A percentile compares a stretch with the other conserved stretches of the same genome.
Conservation (phyloP, 148 eudicot genomes). For the Nepenthes mirabilis region DNA sequence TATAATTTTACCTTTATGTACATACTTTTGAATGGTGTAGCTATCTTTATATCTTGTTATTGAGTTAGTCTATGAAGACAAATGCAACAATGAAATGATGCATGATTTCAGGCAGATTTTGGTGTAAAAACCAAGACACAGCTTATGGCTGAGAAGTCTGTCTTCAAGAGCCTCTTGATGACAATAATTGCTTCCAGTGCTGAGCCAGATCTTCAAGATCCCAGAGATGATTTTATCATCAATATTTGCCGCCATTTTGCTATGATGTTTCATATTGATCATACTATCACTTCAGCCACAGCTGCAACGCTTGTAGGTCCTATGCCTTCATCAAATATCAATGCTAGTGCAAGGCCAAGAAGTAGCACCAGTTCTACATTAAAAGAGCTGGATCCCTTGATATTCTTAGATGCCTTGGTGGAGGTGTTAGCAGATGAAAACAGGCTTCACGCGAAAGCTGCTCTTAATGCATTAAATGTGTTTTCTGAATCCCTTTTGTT, state of each 20-base stretch:
- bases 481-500: constrained; percentile 81
- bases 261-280: constrained; percentile 66
- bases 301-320: constrained; percentile 41
- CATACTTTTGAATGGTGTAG: no score
- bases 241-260: constrained; percentile 91
- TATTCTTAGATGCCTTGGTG: constrained; percentile 89
- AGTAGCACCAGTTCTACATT: constrained; percentile 45
- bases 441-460: constrained; percentile 88
- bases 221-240: constrained; percentile 65
- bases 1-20: no score
- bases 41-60: neutral
- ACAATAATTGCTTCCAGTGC: constrained; percentile 85
- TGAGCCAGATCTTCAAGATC: constrained; percentile 61
- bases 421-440: constrained; percentile 92
- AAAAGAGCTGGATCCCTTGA: constrained; percentile 87
- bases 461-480: constrained; percentile 59
- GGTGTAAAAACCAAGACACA: constrained; percentile 99
- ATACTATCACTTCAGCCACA: constrained; percentile 32
- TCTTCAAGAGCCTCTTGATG: constrained; percentile 85
- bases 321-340: constrained; percentile 30
- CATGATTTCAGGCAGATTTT: constrained; percentile 57
- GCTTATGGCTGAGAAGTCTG: constrained; percentile 94
- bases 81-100: neutral
- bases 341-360: constrained; percentile 33
- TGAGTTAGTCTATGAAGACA: no score